Evolutionary conservation across 164 flowering plant genomes (phyloP).

Genomic region (Echeveria elegans): DNA sequence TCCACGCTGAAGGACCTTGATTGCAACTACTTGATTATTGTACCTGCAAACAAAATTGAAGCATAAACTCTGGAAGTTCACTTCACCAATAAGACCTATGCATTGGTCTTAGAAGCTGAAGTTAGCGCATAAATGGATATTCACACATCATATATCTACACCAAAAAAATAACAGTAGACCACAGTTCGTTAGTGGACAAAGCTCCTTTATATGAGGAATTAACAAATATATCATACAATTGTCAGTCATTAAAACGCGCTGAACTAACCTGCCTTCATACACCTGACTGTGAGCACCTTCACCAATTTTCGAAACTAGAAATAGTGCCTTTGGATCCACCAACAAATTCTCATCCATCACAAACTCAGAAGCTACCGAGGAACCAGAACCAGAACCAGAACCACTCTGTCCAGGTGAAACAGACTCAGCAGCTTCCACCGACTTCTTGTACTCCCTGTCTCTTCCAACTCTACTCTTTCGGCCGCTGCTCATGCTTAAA

Average conservation of each 20-base stretch:
- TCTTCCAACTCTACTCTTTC: neutral
- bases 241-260: neutral
- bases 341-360: conserved; percentile 52
- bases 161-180: neutral
- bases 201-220: neutral
- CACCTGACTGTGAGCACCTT: conserved; percentile 94
- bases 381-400: neutral
- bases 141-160: neutral
- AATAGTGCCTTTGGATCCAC: conserved; percentile 67
- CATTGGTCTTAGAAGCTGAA: too few relatives aligned
- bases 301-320: conserved; percentile 77
- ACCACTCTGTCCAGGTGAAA: neutral
- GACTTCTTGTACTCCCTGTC: neutral
- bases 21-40: conserved; percentile 60
- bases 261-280: conserved; percentile 82
- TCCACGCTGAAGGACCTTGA: conserved; percentile 75
- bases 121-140: neutral
- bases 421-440: neutral
- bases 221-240: neutral
- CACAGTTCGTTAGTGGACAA: neutral
- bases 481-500: neutral
- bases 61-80: neutral
- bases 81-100: neutral
- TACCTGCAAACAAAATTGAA: conserved; percentile 38
- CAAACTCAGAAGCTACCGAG: conserved; percentile 15